Evolutionary conservation across 2,329 filamentous ascomycete genomes (phyloP), one percentile per base, ranked within the genome.

Genomic region (Teratosphaeria gauchensis): DNA sequence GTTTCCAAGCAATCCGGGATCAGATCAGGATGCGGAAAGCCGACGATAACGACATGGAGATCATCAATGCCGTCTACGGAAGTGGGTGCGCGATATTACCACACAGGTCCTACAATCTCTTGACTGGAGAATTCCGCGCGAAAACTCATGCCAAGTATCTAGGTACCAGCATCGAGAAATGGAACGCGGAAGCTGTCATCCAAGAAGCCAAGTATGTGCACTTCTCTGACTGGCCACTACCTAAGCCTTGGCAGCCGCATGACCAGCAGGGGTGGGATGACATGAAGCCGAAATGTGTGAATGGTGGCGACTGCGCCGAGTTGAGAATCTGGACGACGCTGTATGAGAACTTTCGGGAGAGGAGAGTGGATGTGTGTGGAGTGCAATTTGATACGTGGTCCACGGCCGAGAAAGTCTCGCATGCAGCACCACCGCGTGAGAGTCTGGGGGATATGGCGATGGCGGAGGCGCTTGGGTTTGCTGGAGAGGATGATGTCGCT

Each of bases 141-240:
- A 75, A 80, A 2, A 72, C 81, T 30, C 83, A 85, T 64, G 66
- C 66, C 0, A 70, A 71, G 3, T 85, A 81, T 61, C 65, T 85
- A 2, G 81, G 82, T 1, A 80, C 80, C 14, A 62, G 61, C 51
- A 62, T 65, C 51, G 66, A 76, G 1, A 64, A 65, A 66, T 89
- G 85, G 84, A 82, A 88, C 65, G 77, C 84, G 0, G 73, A 83
- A 28, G 73, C 70, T 30, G 77, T 78, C 0, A 76, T 82, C 59
- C 76, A 77, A 11, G 84, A 88, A 66, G 82, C 84, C 8, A 88
- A 87, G 64, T 76, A 86, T 7, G 74, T 89, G 1, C 86, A 89
- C 69, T 89, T 89, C 68, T 86, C 83, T 14, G 86, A 89, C 66
- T 87, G 83, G 82, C 86, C 86, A 0, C 65, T 88, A 11, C 84